Percentiles rank a stretch among this genome's conserved stretches.
phyloP scores from a whole-genome alignment of 495 filamentous ascomycete species.

The Extremus antarcticus region DNA sequence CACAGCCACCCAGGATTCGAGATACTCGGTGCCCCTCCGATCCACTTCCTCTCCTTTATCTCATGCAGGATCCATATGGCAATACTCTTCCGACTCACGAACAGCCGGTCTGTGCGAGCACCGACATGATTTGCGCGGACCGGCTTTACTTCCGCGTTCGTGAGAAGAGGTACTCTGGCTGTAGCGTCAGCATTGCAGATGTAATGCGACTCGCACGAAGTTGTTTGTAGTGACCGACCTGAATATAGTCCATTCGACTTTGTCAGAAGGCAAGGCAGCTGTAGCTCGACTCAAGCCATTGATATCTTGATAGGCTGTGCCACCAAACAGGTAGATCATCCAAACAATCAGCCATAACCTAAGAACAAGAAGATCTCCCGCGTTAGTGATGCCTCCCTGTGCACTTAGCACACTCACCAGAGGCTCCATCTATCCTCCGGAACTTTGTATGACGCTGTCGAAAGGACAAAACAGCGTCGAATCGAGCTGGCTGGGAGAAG shows the following conservation, averaged over 20 bases:
- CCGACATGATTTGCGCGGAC: neutral
- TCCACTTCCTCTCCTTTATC: slow-evolving; percentile 3
- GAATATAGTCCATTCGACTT: slow-evolving; percentile 2
- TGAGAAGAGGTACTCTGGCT: neutral
- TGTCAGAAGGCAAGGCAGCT: neutral
- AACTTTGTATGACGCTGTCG: slow-evolving; percentile 1
- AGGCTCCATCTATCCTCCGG: neutral
- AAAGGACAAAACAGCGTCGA: neutral
- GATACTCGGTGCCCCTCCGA: neutral
- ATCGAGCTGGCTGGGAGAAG: slow-evolving; percentile 1
- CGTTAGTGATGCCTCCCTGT: neutral
- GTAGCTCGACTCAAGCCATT: slow-evolving; percentile 2
- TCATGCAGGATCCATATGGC: slow-evolving; percentile 9
- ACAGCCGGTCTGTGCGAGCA: neutral
- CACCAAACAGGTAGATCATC: neutral
- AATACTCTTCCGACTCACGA: slow-evolving; percentile 3
- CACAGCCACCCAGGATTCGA: slow-evolving; percentile 5
- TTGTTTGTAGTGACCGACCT: neutral
- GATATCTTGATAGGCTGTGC: slow-evolving; percentile 1
- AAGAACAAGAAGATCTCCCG: neutral
- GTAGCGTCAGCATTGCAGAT: neutral
- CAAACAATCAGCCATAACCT: neutral
- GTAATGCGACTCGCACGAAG: too few species aligned
- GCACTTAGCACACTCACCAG: neutral
- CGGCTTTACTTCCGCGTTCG: neutral